Evolutionary conservation across 2,329 filamentous ascomycete species (phyloP).

Genomic region (Aspergillus piperis): DNA sequence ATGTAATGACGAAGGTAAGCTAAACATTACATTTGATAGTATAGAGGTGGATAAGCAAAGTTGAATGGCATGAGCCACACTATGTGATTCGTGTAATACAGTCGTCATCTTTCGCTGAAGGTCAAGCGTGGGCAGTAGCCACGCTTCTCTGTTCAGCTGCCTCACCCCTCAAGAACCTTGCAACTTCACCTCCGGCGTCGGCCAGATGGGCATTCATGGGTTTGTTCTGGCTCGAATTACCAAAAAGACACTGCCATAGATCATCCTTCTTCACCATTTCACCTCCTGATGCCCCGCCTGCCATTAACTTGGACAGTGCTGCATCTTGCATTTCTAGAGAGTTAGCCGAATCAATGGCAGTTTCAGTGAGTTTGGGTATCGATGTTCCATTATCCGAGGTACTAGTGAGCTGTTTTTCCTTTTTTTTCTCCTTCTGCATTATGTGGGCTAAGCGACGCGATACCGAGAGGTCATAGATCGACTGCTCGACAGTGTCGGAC

Average conservation of each 20-base stretch:
- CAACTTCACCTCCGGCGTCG: conserved; percentile 48
- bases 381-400: conserved; percentile 11
- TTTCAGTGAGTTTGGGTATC: conserved; percentile 52
- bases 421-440: conserved; percentile 46
- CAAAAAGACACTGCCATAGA: conserved; percentile 88
- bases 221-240: conserved; percentile 46
- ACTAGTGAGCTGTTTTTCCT: conserved; percentile 20
- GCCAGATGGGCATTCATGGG: conserved; percentile 12
- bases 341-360: conserved; percentile 77
- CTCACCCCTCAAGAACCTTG: conserved; percentile 54
- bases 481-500: conserved; percentile 87
- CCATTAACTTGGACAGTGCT: conserved; percentile 68
- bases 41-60: not conserved
- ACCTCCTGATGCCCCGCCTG: conserved; percentile 68
- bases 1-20: too few species aligned
- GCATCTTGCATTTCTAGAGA: conserved; percentile 78
- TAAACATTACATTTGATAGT: too few species aligned
- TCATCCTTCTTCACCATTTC: conserved; percentile 79
- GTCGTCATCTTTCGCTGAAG: not conserved
- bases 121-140: not conserved
- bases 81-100: not conserved
- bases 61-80: not conserved
- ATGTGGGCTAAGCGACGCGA: conserved; percentile 77
- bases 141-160: conserved; percentile 53
- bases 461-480: conserved; percentile 85